These are phyloP conservation scores for Bonia amplexicaulis DNA, from an alignment of 176 grass and related monocot genomes.

Conservation along the genomic window DNA sequence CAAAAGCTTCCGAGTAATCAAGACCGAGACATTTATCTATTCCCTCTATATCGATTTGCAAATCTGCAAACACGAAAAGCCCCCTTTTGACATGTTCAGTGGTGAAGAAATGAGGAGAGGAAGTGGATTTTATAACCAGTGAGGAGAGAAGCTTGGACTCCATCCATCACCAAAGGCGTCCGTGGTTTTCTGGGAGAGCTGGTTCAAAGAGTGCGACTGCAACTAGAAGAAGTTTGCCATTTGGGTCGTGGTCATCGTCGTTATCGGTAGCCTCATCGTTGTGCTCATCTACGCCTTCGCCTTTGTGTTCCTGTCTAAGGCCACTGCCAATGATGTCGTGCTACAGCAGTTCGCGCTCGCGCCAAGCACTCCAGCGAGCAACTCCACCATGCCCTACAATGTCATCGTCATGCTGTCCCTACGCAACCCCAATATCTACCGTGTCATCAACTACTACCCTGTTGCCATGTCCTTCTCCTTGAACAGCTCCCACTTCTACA, in stretches of 20 bases:
- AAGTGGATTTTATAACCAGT: too few relatives aligned
- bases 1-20: too few relatives aligned
- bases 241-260: neutral
- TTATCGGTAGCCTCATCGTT: neutral
- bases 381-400: slow-evolving; percentile 33
- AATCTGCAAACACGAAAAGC: too few relatives aligned
- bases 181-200: slow-evolving; percentile 7
- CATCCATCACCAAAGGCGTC: neutral
- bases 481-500: slow-evolving; percentile 44
- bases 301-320: slow-evolving; percentile 29
- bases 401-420: slow-evolving; percentile 18
- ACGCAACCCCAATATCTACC: slow-evolving; percentile 42
- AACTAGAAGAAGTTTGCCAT: neutral
- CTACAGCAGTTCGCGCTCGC: slow-evolving; percentile 25
- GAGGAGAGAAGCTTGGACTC: neutral
- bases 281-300: slow-evolving; percentile 42
- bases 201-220: neutral
- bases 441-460: slow-evolving; percentile 19
- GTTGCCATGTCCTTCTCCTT: slow-evolving; percentile 15
- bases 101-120: too few relatives aligned
- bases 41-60: too few relatives aligned
- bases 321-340: slow-evolving; percentile 36
- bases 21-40: too few relatives aligned
- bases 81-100: too few relatives aligned
- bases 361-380: neutral